These are phyloP conservation scores for Pseudopithomyces chartarum DNA, from an alignment of 2,329 filamentous ascomycete genomes.

Conservation along the genomic window DNA sequence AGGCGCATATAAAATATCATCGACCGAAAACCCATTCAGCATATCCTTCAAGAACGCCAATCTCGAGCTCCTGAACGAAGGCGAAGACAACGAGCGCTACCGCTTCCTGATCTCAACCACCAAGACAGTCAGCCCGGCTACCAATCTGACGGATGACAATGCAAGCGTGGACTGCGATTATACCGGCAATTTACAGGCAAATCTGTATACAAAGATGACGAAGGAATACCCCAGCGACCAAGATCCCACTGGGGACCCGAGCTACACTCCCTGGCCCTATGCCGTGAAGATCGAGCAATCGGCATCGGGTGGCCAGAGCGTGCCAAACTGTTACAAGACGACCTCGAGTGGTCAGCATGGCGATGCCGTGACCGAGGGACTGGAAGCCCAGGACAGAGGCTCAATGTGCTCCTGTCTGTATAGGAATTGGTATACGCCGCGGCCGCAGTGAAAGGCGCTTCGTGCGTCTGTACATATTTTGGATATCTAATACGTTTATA, in stretches of 20 bases:
- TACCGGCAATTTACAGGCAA: constrained; percentile 58
- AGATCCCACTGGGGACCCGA: constrained; percentile 39
- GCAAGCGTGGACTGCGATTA: constrained; percentile 62
- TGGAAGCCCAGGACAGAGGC: constrained; percentile 41
- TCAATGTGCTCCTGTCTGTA: constrained; percentile 55
- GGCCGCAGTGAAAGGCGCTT: constrained; percentile 5
- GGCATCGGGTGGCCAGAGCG: constrained; percentile 53
- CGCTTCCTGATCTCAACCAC: constrained; percentile 60
- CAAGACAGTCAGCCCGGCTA: constrained; percentile 58
- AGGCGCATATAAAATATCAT: constrained; percentile 58
- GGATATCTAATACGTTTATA: not conserved
- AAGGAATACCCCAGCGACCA: constrained; percentile 45
- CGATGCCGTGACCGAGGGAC: constrained; percentile 38
- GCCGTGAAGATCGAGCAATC: constrained; percentile 62
- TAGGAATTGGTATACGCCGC: constrained; percentile 44
- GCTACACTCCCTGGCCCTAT: constrained; percentile 42
- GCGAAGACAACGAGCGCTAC: constrained; percentile 59
- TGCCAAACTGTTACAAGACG: constrained; percentile 60
- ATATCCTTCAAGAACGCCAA: constrained; percentile 60
- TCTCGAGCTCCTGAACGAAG: constrained; percentile 56
- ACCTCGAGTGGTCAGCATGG: constrained; percentile 43
- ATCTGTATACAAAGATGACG: constrained; percentile 63
- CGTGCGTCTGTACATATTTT: not conserved
- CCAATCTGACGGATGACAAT: constrained; percentile 50
- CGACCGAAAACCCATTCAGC: constrained; percentile 61